Percentiles rank a stretch among this genome's conserved stretches.
Evolutionary conservation across 2,329 filamentous ascomycete species (phyloP).

Genomic region (Clonostachys chloroleuca): DNA sequence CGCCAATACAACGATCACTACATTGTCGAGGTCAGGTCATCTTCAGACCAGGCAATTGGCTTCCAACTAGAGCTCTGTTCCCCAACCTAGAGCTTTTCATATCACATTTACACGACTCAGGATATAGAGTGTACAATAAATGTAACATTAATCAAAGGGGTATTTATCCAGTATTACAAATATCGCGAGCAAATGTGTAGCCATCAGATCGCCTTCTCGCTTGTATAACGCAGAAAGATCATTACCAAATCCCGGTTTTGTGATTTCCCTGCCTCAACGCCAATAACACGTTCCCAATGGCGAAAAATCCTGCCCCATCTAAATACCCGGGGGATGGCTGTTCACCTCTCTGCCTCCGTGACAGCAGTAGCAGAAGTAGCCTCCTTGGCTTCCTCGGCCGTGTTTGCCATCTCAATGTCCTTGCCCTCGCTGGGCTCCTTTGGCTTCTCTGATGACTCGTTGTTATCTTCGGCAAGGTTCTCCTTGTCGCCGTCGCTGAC

Average conservation of each 20-base stretch:
- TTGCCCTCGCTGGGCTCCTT: conserved; percentile 8
- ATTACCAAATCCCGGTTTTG: neutral
- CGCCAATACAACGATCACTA: no score
- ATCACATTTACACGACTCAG: no score
- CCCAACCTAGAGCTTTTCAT: no score
- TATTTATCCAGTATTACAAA: neutral
- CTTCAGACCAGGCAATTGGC: no score
- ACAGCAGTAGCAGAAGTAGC: neutral
- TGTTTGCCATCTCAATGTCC: conserved; percentile 25
- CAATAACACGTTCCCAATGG: no score
- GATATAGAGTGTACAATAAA: no score
- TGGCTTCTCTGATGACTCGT: conserved; percentile 4
- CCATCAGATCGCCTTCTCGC: neutral
- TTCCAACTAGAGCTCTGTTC: no score
- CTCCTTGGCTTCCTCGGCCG: conserved; percentile 1
- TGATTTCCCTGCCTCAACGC: neutral
- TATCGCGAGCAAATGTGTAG: conserved; percentile 2
- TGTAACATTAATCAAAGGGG: no score
- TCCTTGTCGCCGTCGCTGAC: conserved; percentile 40
- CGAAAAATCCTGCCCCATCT: no score
- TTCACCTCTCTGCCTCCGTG: conserved; percentile 2
- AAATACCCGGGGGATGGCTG: neutral
- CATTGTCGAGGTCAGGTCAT: no score
- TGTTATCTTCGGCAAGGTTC: conserved; percentile 22
- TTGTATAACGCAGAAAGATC: neutral